phyloP scores from a whole-genome alignment of 228 moss, liverwort and hornwort species.

The Sphagnum magellanicum region DNA sequence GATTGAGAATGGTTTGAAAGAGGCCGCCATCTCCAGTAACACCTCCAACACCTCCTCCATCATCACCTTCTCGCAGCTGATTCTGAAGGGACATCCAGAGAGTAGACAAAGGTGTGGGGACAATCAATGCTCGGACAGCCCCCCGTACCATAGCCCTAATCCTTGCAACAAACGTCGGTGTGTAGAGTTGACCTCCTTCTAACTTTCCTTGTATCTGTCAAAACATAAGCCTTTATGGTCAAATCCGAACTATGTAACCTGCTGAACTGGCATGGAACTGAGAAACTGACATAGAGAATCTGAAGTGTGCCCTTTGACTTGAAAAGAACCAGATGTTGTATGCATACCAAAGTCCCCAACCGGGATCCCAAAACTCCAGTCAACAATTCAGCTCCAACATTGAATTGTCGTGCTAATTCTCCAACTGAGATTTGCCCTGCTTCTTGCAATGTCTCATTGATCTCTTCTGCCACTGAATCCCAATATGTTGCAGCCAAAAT shows the following conservation, averaged over 20 bases:
- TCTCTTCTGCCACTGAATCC: conserved; percentile 86
- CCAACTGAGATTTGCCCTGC: conserved; percentile 82
- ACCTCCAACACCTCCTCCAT: conserved; percentile 42
- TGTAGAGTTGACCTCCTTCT: conserved; percentile 94
- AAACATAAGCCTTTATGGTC: background rate
- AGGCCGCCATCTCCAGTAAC: conserved; percentile 73
- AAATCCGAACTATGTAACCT: background rate
- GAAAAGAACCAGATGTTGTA: background rate
- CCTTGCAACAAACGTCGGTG: conserved; percentile 83
- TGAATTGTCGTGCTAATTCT: conserved; percentile 84
- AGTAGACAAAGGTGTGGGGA: conserved; percentile 73
- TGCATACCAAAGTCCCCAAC: conserved; percentile 66
- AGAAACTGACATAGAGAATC: background rate
- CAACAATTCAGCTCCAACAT: conserved; percentile 86
- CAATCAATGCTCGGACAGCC: conserved; percentile 74
- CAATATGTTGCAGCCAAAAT: conserved; percentile 79
- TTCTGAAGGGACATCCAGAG: conserved; percentile 72
- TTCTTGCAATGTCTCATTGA: conserved; percentile 86
- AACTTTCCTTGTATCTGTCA: conserved; percentile 87
- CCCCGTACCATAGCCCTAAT: conserved; percentile 85
- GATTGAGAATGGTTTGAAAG: conserved; percentile 78
- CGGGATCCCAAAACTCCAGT: conserved; percentile 67
- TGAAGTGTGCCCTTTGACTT: background rate
- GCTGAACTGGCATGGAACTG: background rate
- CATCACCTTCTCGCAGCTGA: conserved; percentile 79